Percentiles rank a stretch among this genome's conserved stretches.
Evolutionary conservation across 73 alveolate genomes (phyloP).

Genomic region (Stentor coeruleus): DNA sequence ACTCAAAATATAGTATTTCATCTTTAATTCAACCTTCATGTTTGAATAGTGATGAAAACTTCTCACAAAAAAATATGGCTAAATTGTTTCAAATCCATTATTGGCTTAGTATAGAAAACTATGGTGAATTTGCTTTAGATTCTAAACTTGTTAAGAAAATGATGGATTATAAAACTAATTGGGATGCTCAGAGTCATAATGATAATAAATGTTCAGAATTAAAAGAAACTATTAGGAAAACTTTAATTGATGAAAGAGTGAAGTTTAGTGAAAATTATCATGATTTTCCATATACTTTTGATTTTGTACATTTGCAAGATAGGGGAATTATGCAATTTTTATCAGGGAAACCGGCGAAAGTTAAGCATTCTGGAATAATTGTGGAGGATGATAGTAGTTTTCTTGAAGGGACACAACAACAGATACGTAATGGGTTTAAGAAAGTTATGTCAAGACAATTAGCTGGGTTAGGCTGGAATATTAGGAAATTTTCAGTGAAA

Average conservation of each 20-base stretch:
- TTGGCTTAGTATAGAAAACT: neutral
- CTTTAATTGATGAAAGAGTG: neutral
- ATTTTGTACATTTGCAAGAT: no score
- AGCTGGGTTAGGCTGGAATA: neutral
- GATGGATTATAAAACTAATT: neutral
- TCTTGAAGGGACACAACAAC: neutral
- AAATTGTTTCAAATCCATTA: neutral
- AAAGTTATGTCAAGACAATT: conserved; percentile 14
- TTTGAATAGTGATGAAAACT: neutral
- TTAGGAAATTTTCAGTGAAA: neutral
- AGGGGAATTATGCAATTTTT: no score
- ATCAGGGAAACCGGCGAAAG: no score
- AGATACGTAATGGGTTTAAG: neutral
- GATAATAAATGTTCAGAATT: neutral
- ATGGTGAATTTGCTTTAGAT: neutral
- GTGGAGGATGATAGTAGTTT: conserved; percentile 3
- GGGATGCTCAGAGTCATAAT: neutral
- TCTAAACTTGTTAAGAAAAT: neutral
- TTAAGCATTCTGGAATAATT: neutral
- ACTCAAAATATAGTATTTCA: neutral
- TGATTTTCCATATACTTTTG: conserved; percentile 10
- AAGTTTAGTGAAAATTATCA: conserved; percentile 15
- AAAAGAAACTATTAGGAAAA: neutral
- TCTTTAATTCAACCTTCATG: neutral
- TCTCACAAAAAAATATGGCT: neutral